Conservation (phyloP, 2,329 filamentous ascomycete species). For the Calcarisporium arbuscula region DNA sequence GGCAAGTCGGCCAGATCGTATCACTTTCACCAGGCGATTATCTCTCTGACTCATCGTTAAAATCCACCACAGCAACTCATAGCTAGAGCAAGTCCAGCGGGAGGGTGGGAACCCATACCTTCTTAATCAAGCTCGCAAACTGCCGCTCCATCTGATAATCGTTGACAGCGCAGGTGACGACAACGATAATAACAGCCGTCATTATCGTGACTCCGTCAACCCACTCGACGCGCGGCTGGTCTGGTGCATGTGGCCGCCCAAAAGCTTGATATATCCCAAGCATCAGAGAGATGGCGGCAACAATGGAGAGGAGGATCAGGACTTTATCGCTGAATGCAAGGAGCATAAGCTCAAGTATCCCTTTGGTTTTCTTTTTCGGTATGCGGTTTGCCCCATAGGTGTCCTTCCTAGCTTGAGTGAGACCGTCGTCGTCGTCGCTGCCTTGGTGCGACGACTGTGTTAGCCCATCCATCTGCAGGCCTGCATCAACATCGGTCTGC, state of each 20-base stretch:
- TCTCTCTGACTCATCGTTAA: too few relatives aligned
- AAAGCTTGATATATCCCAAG: conserved; percentile 63
- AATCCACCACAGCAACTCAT: too few relatives aligned
- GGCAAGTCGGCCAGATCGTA: conserved; percentile 58
- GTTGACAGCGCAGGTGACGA: conserved; percentile 55
- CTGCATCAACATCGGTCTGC: conserved; percentile 55
- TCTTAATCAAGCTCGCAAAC: conserved; percentile 54
- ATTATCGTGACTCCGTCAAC: conserved; percentile 60
- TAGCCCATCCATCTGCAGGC: conserved; percentile 69
- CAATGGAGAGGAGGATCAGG: conserved; percentile 58
- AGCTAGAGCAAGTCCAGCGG: too few relatives aligned
- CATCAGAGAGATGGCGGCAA: conserved; percentile 58
- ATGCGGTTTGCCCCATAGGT: conserved; percentile 67
- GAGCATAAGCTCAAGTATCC: conserved; percentile 66
- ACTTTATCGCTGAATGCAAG: conserved; percentile 57
- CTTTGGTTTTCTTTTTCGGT: conserved; percentile 68
- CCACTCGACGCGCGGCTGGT: conserved; percentile 51
- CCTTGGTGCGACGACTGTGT: too few relatives aligned
- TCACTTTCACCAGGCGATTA: conserved; percentile 58
- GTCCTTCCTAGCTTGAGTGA: conserved; percentile 45
- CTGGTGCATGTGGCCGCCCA: conserved; percentile 34
- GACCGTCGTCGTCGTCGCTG: conserved; percentile 39
- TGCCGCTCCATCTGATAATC: conserved; percentile 65
- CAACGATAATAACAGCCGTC: conserved; percentile 40
- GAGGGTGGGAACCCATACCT: too few relatives aligned